Percentiles rank a stretch among this genome's conserved stretches.
Evolutionary conservation across 495 filamentous ascomycete species (phyloP).

Genomic region (Penicillium crystallinum): DNA sequence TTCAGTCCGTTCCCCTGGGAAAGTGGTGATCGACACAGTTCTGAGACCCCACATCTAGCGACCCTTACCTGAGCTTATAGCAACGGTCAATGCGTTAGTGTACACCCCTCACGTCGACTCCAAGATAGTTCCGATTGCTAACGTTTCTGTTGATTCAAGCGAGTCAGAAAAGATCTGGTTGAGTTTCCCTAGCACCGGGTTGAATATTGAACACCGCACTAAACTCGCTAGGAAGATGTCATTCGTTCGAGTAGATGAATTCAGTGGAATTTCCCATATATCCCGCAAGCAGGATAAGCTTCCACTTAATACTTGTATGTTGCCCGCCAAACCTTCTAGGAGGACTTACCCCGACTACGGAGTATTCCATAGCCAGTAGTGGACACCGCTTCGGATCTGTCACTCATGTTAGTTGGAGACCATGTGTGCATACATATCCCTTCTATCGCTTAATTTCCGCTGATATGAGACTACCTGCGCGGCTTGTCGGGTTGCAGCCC

Average conservation of each 20-base stretch:
- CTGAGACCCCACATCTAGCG: not conserved
- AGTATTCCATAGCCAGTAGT: no score
- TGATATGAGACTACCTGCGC: conserved; percentile 2
- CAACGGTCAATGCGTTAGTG: conserved; percentile 4
- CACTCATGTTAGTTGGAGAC: conserved; percentile 4
- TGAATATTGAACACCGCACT: no score
- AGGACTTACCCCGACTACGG: no score
- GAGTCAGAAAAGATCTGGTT: no score
- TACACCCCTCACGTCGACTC: conserved; percentile 14
- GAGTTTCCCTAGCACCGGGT: no score
- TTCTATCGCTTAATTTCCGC: not conserved
- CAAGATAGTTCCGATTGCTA: not conserved
- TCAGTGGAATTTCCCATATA: no score
- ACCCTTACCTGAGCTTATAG: conserved; percentile 15
- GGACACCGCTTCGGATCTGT: not conserved
- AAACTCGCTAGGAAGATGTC: no score
- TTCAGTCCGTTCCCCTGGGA: not conserved
- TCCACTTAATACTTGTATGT: no score
- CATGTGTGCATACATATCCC: conserved; percentile 16
- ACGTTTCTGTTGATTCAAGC: no score
- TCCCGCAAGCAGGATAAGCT: no score
- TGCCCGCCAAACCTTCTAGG: no score
- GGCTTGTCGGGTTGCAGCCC: conserved; percentile 2
- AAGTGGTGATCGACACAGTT: conserved; percentile 3
- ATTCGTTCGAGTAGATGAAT: no score